Conservation (phyloP, 2,329 filamentous ascomycete genomes). For the Magnaporthiopsis rhizophila region DNA sequence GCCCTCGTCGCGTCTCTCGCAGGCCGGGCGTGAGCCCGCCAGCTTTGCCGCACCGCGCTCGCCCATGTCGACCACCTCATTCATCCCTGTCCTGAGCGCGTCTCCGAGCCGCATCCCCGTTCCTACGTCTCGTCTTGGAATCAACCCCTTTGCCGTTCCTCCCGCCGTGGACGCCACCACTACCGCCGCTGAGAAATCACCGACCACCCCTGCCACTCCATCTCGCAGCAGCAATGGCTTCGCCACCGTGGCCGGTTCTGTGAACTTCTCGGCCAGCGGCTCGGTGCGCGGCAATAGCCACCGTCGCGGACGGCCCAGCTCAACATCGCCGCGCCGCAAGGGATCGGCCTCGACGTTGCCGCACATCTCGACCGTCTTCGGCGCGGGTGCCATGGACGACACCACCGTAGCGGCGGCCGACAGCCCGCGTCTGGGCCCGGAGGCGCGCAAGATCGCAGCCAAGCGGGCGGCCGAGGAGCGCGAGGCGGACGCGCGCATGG, state of each 20-base stretch:
- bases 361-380: slow-evolving; percentile 3
- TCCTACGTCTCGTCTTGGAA: slow-evolving; percentile 11
- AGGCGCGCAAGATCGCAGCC: slow-evolving; percentile 69
- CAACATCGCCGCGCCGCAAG: slow-evolving; percentile 2
- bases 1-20: slow-evolving; percentile 30
- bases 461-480: slow-evolving; percentile 64
- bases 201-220: neutral
- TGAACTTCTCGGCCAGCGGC: neutral
- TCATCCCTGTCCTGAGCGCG: slow-evolving; percentile 25
- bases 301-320: neutral
- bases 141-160: neutral
- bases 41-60: slow-evolving; percentile 46
- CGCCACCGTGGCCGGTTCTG: neutral
- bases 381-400: slow-evolving; percentile 8
- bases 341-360: slow-evolving; percentile 12
- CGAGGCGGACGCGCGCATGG: slow-evolving; percentile 71
- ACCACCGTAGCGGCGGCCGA: slow-evolving; percentile 12
- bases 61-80: slow-evolving; percentile 16
- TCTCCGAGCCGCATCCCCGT: slow-evolving; percentile 37
- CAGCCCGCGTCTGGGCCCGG: slow-evolving; percentile 48
- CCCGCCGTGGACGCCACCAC: neutral
- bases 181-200: neutral
- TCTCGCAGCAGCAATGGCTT: slow-evolving; percentile 4
- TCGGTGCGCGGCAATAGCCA: neutral
- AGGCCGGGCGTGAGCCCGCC: slow-evolving; percentile 36